Evolutionary conservation across 139 green algal species (phyloP), one percentile per base, ranked within the genome.

Genomic region (Coelastrella sp.): DNA sequence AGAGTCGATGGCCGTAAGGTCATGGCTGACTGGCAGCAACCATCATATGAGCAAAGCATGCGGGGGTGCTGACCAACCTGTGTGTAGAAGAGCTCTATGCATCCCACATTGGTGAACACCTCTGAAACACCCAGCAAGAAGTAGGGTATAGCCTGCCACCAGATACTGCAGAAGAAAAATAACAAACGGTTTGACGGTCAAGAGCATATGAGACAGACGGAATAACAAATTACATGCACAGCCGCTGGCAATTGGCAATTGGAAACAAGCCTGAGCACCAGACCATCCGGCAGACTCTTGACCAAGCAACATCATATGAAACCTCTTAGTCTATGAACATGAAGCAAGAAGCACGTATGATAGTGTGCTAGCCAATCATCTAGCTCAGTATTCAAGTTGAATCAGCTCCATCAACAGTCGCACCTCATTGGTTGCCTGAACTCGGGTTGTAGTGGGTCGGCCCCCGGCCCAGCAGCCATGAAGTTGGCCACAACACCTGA

Each of bases 31-130:
- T 17, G n/a, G 16, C 68, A 76, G 16, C 17, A 47, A 76, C 14
- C 16, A 76, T 76, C 68, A 76, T 8, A 6, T 47, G 68, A 71
- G 64, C 68, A 32, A 22, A 47, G 68, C 68, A 22, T 8, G 22
- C 6, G 11, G 0, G 0, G 0, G 8, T 13, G 17, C 4, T 17
- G 5, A 7, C 61, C 68, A 5, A 87, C 81, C 78, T 94, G 74
- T 32, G 92, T 91, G 83, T 94, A 95, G 75, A 94, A 94, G 32
- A 95, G 89, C 90, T 95, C 93, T 60, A 95, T 90, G 17, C 19
- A 75, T 23, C 92, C 92, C 7, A 94, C 75, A 73, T 87, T 92
- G 88, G 78, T 80, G 56, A 94, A 87, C n/a, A 94, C 91, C 89
- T 95, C 93, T 23, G 90, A 68, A 3, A 78, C 90, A 20, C 93